Evolutionary conservation across 202 grass and related monocot genomes (phyloP), one percentile per base, ranked within the genome.

Genomic region (Musa balbisiana): DNA sequence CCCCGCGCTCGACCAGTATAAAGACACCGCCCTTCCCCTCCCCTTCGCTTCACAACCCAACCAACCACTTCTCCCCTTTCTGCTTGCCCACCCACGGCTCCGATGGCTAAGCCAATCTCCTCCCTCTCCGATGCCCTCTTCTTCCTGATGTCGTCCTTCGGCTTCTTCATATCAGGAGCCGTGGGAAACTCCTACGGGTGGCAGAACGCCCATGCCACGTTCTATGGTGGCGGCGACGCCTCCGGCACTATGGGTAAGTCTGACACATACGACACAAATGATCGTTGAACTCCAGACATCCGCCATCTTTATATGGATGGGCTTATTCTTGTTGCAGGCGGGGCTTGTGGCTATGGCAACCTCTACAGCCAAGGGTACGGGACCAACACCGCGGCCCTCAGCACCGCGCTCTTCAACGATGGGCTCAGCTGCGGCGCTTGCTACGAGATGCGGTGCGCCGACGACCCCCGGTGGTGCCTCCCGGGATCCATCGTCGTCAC

Each of bases 401-500:
- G 64, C 24, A 26, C 24, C 12, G 24, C 20, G 0, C 64, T 67
- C 23, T 67, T 67, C 64, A 27, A 67, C 64, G 33, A 67, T 10
- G 64, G 64, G n/a, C 22, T 27, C 64, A 67, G n/a, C 22, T 67
- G 20, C 10, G 65, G 65, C 17, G 6, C 66, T 24, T 69, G 66
- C 27, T 69, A 69, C 27, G 26, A 69, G 27, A 24, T 69, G 66
- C 66, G 19, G 27, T 69, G 66, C 66, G 43, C 27, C 4, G 66
- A 33, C 29, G 66, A 33, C 66, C 24, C 66, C 12, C 11, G 29
- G 66, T 69, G 26, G 66, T 69, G 66, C 66, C 66, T 69, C 13
- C 27, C 29, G 66, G 66, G 66, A 24, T 69, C 66, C 66, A 49
- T 69, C 66, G 25, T 69, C 26, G 27, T 69, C 66, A 69, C 66